Conservation (phyloP, 345 rosid species). For the Rhodamnia rubescens region DNA sequence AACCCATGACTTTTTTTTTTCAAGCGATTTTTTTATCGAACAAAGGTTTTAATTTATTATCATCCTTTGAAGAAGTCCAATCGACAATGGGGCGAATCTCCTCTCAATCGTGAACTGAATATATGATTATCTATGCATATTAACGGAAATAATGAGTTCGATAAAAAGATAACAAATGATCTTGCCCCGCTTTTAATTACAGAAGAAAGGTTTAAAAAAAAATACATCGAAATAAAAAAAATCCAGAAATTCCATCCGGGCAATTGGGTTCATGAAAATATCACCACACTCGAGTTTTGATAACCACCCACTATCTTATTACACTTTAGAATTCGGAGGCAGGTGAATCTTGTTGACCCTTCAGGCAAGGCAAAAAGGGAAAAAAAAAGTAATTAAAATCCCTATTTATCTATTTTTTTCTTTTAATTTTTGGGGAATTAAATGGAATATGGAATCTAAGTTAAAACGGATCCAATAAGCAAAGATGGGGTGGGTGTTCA, state of each 20-base stretch:
- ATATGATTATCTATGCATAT: not conserved
- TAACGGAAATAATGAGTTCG: not conserved
- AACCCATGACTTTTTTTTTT: not conserved
- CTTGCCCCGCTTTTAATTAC: not conserved
- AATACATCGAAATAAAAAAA: not conserved
- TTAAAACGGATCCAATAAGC: not conserved
- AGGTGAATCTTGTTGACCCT: not conserved
- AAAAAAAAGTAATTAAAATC: not conserved
- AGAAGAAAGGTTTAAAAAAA: not conserved
- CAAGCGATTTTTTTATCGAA: not conserved
- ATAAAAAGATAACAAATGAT: not conserved
- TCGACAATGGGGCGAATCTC: too few species aligned
- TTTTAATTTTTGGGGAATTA: too few species aligned
- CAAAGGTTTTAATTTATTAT: not conserved
- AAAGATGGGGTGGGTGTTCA: not conserved
- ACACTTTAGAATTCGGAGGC: not conserved
- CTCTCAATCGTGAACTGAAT: not conserved
- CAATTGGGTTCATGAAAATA: not conserved
- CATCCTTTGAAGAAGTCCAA: not conserved
- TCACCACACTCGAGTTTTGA: not conserved
- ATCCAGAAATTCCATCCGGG: not conserved
- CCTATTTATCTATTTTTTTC: not conserved
- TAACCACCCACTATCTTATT: not conserved
- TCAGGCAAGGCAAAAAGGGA: not conserved
- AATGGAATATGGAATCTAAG: not conserved